Conservation (phyloP, 2,329 filamentous ascomycete genomes). For the Ophiostoma sp. region DNA sequence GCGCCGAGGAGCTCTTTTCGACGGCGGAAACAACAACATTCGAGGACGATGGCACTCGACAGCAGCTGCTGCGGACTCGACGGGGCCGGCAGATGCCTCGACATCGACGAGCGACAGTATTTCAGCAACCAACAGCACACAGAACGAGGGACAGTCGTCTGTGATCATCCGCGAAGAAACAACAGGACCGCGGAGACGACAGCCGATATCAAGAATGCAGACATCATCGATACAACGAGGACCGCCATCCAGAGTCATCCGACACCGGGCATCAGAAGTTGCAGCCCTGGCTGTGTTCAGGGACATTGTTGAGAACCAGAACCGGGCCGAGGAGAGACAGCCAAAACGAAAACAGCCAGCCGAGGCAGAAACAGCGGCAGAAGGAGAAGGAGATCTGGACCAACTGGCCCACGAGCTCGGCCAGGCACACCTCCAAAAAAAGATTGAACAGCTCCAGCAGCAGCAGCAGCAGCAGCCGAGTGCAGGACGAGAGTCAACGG, state of each 20-base stretch:
- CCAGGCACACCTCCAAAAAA: background rate
- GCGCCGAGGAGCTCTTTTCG: background rate
- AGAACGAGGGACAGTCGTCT: no score
- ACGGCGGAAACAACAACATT: background rate
- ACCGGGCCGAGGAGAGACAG: background rate
- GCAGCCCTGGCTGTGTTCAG: slow-evolving; percentile 31
- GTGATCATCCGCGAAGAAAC: background rate
- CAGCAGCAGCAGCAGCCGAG: slow-evolving; percentile 1
- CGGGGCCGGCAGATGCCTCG: background rate
- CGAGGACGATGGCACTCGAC: slow-evolving; percentile 24
- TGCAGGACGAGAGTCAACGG: background rate
- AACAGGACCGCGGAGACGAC: background rate
- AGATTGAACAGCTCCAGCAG: background rate
- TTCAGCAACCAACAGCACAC: background rate
- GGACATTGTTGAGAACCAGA: slow-evolving; percentile 29
- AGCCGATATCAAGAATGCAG: background rate
- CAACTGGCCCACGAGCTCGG: background rate
- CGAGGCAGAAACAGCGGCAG: background rate
- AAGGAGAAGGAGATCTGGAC: background rate
- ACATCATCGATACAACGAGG: background rate
- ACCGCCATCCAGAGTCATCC: background rate
- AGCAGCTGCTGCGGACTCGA: background rate
- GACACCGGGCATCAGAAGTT: slow-evolving; percentile 21
- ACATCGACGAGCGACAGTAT: background rate
- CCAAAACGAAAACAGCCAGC: background rate